A percentile compares a stretch with the other conserved stretches of the same genome.
Conservation (phyloP, 495 filamentous ascomycete genomes). For the Neurospora intermedia region DNA sequence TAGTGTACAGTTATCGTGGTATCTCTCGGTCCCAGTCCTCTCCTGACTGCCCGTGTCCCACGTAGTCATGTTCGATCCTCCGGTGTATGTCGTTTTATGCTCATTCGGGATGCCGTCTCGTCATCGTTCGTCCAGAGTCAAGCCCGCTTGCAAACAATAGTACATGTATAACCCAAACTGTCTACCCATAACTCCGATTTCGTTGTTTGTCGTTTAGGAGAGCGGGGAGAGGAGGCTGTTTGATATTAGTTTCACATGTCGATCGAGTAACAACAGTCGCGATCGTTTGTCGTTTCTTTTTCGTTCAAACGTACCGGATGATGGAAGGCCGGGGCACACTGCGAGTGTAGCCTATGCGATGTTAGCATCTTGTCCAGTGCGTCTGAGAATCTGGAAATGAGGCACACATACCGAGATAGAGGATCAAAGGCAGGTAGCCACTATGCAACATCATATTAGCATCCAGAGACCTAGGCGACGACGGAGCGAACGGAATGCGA, state of each 20-base stretch:
- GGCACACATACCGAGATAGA: slow-evolving; percentile 78
- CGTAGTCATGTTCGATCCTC: neutral
- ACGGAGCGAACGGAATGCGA: neutral
- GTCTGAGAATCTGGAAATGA: neutral
- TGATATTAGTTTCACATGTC: slow-evolving; percentile 1
- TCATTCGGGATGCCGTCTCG: neutral
- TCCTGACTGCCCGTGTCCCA: neutral
- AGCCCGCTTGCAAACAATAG: slow-evolving; percentile 3
- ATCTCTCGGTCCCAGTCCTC: neutral
- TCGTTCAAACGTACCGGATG: slow-evolving; percentile 57
- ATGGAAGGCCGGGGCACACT: slow-evolving; percentile 87
- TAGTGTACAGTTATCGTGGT: slow-evolving; percentile 17
- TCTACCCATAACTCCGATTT: neutral
- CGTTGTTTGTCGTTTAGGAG: slow-evolving; percentile 29
- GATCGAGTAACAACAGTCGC: neutral
- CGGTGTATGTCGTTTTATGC: neutral
- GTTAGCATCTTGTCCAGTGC: slow-evolving; percentile 14
- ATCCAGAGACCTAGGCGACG: neutral
- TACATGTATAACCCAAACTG: slow-evolving; percentile 11
- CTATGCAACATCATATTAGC: slow-evolving; percentile 40
- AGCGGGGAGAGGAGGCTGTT: slow-evolving; percentile 63
- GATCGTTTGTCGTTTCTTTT: neutral
- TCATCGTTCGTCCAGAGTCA: neutral
- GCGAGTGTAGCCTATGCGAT: slow-evolving; percentile 68
- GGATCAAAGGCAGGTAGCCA: slow-evolving; percentile 91